Evolutionary conservation across 2,329 filamentous ascomycete species (phyloP), one percentile per base, ranked within the genome.

Genomic region (Fusarium brevicatenulatum): DNA sequence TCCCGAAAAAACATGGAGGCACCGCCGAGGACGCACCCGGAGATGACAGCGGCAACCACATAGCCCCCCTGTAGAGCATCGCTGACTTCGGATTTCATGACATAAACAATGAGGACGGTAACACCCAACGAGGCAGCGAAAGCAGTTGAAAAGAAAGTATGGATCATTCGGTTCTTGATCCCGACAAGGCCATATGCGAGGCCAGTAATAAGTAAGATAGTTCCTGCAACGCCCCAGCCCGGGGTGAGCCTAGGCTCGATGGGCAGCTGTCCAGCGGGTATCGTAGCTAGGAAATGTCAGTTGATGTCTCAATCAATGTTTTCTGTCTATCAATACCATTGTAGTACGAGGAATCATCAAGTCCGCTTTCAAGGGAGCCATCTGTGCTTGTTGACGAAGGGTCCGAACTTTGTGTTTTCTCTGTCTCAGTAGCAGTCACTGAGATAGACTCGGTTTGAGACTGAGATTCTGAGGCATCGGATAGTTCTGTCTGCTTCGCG

Each of bases 21-120:
- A 18, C 86, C 92, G 21, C 95, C 95, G 25, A 97, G 87, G 28
- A 94, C 86, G 10, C 91, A 79, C 4, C 95, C 94, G 0, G 94
- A 91, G 70, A 94, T 82, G 40, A 93, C 87, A 6, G 88, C 89
- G 5, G 94, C 95, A 11, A 95, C 93, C 40, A 98, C 89, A 80
- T 96, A 98, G 36, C 91, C 95, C 32, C 94, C 95, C 82, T 98
- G 94, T 5, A 96, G 85, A 0, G 90, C 93, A 79, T 93, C 84
- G 66, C 87, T 90, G 43, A 97, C 88, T 0, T 95, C 94, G 1
- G 91, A 88, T 61, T 87, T 91, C 92, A 97, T 96, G 43, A 98
- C 91, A 80, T 98, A 98, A 49, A 97, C 82, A 61, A 98, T 94
- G 28, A 98, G 85, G 5, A 97, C 92, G 1, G 92, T 90, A 18